Evolutionary conservation across 1,139 yeast species (phyloP).

Genomic region (Scheffersomyces illinoinensis): DNA sequence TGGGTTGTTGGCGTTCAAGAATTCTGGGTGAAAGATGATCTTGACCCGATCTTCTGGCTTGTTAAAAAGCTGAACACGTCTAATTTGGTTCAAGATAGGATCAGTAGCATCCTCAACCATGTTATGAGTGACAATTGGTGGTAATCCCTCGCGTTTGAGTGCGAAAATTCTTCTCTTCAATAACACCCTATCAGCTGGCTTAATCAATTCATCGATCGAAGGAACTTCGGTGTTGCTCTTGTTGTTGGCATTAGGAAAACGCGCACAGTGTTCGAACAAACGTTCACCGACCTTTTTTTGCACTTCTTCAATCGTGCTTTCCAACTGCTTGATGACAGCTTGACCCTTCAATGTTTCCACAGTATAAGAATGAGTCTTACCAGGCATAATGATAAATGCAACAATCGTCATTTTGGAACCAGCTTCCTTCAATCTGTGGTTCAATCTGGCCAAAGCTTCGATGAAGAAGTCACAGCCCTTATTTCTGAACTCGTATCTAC

Average conservation of each 20-base stretch:
- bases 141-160: constrained; percentile 80
- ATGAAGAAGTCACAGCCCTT: constrained; percentile 96
- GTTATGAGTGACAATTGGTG: constrained; percentile 98
- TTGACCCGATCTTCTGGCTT: constrained; percentile 89
- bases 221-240: constrained; percentile 58
- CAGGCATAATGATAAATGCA: constrained; percentile 99
- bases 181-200: constrained; percentile 85
- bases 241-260: constrained; percentile 66
- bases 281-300: constrained; percentile 86
- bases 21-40: constrained; percentile 96
- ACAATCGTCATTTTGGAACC: constrained; percentile 92
- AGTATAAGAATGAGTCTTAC: constrained; percentile 88
- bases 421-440: constrained; percentile 77
- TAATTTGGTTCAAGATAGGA: constrained; percentile 88
- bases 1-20: constrained; percentile 92
- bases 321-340: constrained; percentile 91
- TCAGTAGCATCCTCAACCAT: constrained; percentile 91
- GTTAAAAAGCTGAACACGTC: constrained; percentile 89
- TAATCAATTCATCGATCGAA: constrained; percentile 74
- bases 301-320: constrained; percentile 85
- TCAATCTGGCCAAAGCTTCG: constrained; percentile 88
- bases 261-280: constrained; percentile 86
- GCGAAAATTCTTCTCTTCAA: constrained; percentile 94
- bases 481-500: constrained; percentile 94
- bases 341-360: constrained; percentile 96